Evolutionary conservation across 768 basidiomycete species (phyloP).

Genomic region (Lactarius deliciosus): DNA sequence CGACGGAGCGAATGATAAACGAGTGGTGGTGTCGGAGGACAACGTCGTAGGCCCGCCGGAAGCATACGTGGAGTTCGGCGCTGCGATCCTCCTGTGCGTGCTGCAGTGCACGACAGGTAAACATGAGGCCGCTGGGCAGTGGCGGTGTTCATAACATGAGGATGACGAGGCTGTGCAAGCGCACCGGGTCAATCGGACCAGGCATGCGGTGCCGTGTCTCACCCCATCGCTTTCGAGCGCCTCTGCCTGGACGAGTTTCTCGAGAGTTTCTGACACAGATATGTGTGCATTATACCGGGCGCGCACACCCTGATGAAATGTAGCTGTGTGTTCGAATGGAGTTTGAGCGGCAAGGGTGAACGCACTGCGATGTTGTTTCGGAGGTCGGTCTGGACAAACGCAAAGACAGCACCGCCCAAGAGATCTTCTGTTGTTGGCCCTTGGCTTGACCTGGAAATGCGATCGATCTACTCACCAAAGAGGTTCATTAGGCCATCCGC

Average conservation of each 20-base stretch:
- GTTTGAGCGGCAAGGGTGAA: slow-evolving; percentile 12
- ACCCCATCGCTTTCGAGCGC: slow-evolving; percentile 37
- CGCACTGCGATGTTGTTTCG: slow-evolving; percentile 62
- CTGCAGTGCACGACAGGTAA: slow-evolving; percentile 67
- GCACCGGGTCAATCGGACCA: slow-evolving; percentile 67
- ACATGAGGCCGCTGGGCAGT: slow-evolving; percentile 55
- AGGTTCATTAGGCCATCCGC: slow-evolving; percentile 79
- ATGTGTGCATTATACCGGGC: slow-evolving; percentile 46
- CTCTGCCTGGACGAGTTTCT: slow-evolving; percentile 58
- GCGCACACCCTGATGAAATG: slow-evolving; percentile 58
- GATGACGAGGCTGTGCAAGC: slow-evolving; percentile 28
- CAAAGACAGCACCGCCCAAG: slow-evolving; percentile 66
- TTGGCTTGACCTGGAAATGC: neutral
- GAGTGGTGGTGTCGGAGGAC: slow-evolving; percentile 66
- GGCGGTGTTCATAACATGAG: slow-evolving; percentile 1
- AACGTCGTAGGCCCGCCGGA: slow-evolving; percentile 67
- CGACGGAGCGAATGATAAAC: slow-evolving; percentile 64
- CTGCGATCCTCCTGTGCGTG: slow-evolving; percentile 56
- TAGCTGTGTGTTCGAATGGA: neutral
- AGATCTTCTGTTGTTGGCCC: slow-evolving; percentile 46
- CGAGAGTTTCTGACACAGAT: slow-evolving; percentile 53
- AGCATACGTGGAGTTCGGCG: slow-evolving; percentile 62
- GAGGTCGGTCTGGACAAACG: slow-evolving; percentile 72
- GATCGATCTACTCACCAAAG: slow-evolving; percentile 52
- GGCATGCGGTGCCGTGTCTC: slow-evolving; percentile 56